These are phyloP conservation scores for Microcos paniculata DNA, from an alignment of 345 rosid species.

Conservation along the genomic window DNA sequence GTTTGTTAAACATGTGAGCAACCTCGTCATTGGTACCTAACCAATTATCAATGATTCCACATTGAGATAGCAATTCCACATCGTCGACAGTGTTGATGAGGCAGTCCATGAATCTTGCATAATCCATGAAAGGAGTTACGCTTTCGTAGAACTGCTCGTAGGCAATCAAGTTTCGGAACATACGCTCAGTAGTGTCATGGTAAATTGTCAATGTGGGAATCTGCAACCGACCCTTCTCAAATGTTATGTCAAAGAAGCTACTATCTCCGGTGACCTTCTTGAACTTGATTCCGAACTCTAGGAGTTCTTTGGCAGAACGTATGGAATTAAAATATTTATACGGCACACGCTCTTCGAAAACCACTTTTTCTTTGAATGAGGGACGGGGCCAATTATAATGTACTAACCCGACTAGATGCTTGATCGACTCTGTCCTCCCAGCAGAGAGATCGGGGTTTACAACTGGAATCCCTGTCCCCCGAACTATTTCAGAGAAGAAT, in stretches of 20 bases:
- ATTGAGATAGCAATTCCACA: background rate
- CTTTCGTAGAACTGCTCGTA: no score
- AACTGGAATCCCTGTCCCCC: background rate
- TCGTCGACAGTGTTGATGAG: background rate
- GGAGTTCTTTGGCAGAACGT: slow-evolving; percentile 16
- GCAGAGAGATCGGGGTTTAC: no score
- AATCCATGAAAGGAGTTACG: background rate
- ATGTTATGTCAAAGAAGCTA: slow-evolving; percentile 15
- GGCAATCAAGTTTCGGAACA: slow-evolving; percentile 11
- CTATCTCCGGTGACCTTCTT: no score
- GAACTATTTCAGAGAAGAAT: background rate
- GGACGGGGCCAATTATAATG: no score
- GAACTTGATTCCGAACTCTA: slow-evolving; percentile 27
- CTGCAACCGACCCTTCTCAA: background rate
- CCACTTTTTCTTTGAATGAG: background rate
- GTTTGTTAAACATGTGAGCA: background rate
- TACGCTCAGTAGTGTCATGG: background rate
- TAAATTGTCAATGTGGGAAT: slow-evolving; percentile 8
- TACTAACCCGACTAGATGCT: background rate
- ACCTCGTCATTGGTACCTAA: background rate
- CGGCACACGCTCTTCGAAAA: background rate
- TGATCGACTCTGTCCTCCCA: background rate
- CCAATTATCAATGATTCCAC: background rate
- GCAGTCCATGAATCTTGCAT: background rate
- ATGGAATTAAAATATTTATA: background rate